phyloP scores from a whole-genome alignment of 108 stramenopile species.

The Mediolabrus comicus region DNA sequence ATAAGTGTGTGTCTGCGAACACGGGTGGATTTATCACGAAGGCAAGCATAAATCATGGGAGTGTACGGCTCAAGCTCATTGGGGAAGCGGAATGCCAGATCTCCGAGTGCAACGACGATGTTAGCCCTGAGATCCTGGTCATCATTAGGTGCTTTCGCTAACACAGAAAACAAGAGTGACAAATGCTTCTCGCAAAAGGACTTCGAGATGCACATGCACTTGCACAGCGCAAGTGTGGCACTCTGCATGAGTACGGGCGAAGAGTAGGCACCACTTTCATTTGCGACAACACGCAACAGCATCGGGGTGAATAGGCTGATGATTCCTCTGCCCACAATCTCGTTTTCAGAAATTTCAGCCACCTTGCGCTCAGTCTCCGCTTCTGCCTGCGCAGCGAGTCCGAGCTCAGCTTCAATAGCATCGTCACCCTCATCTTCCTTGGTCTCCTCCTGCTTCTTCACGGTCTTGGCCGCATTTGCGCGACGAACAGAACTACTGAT shows the following conservation, averaged over 20 bases:
- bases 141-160: constrained; percentile 72
- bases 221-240: constrained; percentile 88
- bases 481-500: constrained; percentile 78
- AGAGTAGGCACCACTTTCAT: constrained; percentile 68
- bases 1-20: constrained; percentile 94
- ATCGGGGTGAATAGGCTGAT: constrained; percentile 85
- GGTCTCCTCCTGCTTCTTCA: constrained; percentile 76
- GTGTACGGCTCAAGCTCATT: constrained; percentile 99
- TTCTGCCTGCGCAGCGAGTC: constrained; percentile 79
- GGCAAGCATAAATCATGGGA: constrained; percentile 87
- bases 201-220: constrained; percentile 92
- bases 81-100: constrained; percentile 97
- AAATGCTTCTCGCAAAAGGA: constrained; percentile 91
- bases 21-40: constrained; percentile 86
- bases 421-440: constrained; percentile 54
- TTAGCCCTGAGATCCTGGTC: constrained; percentile 89
- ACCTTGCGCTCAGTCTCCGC: constrained; percentile 82
- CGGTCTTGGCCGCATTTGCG: constrained; percentile 69
- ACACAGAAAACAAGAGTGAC: constrained; percentile 88
- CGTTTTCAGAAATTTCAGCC: constrained; percentile 87
- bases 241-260: constrained; percentile 75
- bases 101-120: constrained; percentile 94
- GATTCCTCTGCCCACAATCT: constrained; percentile 87
- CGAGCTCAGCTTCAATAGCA: constrained; percentile 84
- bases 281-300: constrained; percentile 82